Conservation (phyloP, 2,329 filamentous ascomycete genomes). For the Helminthosporium solani region DNA sequence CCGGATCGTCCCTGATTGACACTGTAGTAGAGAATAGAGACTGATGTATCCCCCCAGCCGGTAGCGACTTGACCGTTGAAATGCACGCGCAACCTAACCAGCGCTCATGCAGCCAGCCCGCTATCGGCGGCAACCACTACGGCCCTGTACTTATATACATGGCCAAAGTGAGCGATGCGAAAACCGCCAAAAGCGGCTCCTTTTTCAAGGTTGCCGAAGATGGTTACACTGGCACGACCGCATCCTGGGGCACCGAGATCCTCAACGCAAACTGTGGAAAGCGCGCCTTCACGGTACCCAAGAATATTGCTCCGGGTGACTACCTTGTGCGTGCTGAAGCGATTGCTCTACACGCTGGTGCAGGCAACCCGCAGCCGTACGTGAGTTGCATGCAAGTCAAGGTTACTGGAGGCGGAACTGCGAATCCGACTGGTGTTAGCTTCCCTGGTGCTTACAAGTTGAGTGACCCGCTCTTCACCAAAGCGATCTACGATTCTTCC, state of each 20-base stretch:
- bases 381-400: constrained; percentile 43
- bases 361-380: constrained; percentile 34
- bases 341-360: constrained; percentile 38
- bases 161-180: constrained; percentile 41
- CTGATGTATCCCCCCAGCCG: constrained; percentile 21
- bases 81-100: constrained; percentile 40
- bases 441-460: constrained; percentile 40
- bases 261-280: constrained; percentile 44
- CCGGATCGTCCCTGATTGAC: neutral
- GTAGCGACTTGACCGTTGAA: constrained; percentile 37
- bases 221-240: constrained; percentile 38
- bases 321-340: constrained; percentile 40
- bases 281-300: constrained; percentile 38
- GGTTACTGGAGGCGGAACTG: constrained; percentile 37
- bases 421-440: constrained; percentile 33
- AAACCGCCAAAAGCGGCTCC: constrained; percentile 29
- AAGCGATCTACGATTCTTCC: constrained; percentile 3
- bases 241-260: constrained; percentile 41
- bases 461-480: constrained; percentile 9
- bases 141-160: constrained; percentile 42
- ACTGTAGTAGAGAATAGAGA: neutral
- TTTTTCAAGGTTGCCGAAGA: constrained; percentile 44
- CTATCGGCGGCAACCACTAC: constrained; percentile 43
- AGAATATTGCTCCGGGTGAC: constrained; percentile 32
- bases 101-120: constrained; percentile 32